Conservation (phyloP, 2,329 filamentous ascomycete genomes). For the Aspergillus chevalieri region DNA sequence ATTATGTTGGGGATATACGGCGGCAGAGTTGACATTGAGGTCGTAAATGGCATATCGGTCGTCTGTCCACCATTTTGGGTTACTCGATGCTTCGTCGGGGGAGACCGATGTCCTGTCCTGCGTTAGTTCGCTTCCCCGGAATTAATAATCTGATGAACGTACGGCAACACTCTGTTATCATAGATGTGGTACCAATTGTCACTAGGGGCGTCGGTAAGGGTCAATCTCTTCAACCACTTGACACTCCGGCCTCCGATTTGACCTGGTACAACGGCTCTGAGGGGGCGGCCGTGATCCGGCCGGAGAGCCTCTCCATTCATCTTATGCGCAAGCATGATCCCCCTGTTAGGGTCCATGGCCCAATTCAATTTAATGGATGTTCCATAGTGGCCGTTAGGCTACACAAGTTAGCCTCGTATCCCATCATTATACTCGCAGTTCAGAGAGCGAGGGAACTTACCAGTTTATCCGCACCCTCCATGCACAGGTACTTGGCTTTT, state of each 20-base stretch:
- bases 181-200: constrained; percentile 96
- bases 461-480: constrained; percentile 82
- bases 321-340: constrained; percentile 79
- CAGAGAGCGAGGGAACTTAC: constrained; percentile 25
- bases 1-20: constrained; percentile 71
- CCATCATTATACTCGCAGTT: too few relatives aligned
- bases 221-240: constrained; percentile 82
- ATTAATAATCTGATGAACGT: constrained; percentile 15
- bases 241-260: constrained; percentile 90
- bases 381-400: constrained; percentile 82
- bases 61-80: constrained; percentile 76
- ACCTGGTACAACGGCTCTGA: constrained; percentile 77
- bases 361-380: constrained; percentile 84
- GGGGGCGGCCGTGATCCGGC: constrained; percentile 79
- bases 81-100: constrained; percentile 69
- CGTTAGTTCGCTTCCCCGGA: constrained; percentile 3
- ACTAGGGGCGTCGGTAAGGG: constrained; percentile 70
- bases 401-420: constrained; percentile 3
- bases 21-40: constrained; percentile 78
- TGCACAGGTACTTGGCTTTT: constrained; percentile 75
- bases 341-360: constrained; percentile 75
- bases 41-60: constrained; percentile 92
- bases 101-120: constrained; percentile 62
- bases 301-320: constrained; percentile 81
- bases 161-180: constrained; percentile 81